Conservation (phyloP, 2,329 filamentous ascomycete genomes). For the Epichloe uncinata region DNA sequence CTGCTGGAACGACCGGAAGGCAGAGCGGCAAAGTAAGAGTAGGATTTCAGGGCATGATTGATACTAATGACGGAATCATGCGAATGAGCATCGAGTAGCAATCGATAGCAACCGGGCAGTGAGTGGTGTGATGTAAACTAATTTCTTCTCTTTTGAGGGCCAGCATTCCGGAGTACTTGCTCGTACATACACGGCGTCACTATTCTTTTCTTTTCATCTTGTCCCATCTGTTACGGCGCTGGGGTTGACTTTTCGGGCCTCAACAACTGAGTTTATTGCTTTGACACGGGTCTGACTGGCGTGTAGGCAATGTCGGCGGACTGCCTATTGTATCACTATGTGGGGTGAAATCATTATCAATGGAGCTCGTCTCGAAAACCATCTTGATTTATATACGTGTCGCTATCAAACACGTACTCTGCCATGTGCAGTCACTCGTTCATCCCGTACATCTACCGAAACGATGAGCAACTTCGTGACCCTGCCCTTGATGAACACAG, state of each 20-base stretch:
- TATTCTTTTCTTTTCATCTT: background rate
- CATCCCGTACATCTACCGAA: no score
- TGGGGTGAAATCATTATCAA: background rate
- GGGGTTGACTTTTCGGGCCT: background rate
- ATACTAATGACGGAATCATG: constrained; percentile 91
- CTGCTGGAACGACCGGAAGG: constrained; percentile 27
- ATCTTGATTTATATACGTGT: no score
- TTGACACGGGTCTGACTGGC: background rate
- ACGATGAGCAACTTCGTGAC: no score
- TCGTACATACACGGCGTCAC: background rate
- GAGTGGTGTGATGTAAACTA: background rate
- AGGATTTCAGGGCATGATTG: constrained; percentile 83
- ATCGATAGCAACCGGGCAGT: background rate
- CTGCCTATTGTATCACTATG: background rate
- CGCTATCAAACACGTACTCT: no score
- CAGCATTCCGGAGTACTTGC: background rate
- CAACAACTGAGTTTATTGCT: background rate
- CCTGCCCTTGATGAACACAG: no score
- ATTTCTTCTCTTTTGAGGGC: no score
- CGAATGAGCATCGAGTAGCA: constrained; percentile 84
- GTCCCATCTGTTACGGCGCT: background rate
- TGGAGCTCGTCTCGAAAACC: no score
- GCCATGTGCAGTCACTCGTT: no score
- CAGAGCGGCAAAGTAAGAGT: constrained; percentile 47
- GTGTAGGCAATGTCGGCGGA: background rate